These are phyloP conservation scores for Sarcomyxa edulis DNA, from an alignment of 768 basidiomycete genomes.

Conservation along the genomic window DNA sequence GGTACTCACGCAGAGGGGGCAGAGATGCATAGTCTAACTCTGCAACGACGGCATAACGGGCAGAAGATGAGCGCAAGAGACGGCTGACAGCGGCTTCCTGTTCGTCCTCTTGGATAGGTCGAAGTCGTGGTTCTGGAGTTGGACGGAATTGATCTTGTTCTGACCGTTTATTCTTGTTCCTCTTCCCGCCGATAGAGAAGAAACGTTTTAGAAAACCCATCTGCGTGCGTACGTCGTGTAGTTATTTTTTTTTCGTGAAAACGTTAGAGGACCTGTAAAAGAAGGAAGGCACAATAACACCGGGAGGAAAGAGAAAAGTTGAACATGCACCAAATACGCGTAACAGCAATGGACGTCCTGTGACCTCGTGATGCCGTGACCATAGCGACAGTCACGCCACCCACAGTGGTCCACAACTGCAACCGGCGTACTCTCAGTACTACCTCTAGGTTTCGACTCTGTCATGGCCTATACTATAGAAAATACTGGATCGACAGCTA, in stretches of 20 bases:
- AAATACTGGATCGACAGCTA: slow-evolving; percentile 55
- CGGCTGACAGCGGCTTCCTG: slow-evolving; percentile 41
- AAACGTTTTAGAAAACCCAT: slow-evolving; percentile 74
- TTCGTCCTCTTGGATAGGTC: slow-evolving; percentile 39
- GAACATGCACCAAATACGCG: slow-evolving; percentile 40
- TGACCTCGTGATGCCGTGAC: background rate
- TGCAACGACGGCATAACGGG: slow-evolving; percentile 52
- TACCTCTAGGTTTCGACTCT: background rate
- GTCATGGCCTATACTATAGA: too few species aligned
- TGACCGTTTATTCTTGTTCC: slow-evolving; percentile 43
- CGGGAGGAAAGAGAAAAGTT: slow-evolving; percentile 12
- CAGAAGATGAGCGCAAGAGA: slow-evolving; percentile 71
- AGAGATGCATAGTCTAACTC: slow-evolving; percentile 53
- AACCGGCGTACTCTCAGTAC: background rate
- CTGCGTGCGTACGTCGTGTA: slow-evolving; percentile 11
- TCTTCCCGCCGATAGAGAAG: slow-evolving; percentile 64
- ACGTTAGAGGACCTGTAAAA: too few species aligned
- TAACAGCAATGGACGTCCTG: slow-evolving; percentile 19
- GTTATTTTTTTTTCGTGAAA: slow-evolving; percentile 12
- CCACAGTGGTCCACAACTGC: background rate
- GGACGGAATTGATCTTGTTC: slow-evolving; percentile 13
- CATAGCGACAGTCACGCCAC: background rate
- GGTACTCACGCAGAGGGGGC: slow-evolving; percentile 64
- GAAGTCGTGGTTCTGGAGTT: slow-evolving; percentile 16
- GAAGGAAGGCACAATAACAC: too few species aligned